Evolutionary conservation across 2,329 filamentous ascomycete genomes (phyloP).

Genomic region (Lachnellula arida): DNA sequence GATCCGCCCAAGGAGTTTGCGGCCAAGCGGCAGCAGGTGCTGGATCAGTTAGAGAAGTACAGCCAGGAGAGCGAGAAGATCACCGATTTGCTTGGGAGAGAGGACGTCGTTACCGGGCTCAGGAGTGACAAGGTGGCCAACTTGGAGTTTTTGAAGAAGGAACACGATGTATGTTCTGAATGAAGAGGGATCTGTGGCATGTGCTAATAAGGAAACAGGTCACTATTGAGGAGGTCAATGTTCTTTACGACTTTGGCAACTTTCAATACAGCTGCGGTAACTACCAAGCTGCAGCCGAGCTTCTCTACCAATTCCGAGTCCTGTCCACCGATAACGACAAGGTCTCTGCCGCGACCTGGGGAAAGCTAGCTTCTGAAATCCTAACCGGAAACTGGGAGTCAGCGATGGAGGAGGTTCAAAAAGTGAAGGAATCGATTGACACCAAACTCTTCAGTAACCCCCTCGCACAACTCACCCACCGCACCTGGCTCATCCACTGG

Average conservation of each 20-base stretch:
- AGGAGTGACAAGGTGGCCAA: constrained; percentile 98
- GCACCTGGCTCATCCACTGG: constrained; percentile 98
- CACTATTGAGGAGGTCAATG: constrained; percentile 91
- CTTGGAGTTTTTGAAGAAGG: constrained; percentile 95
- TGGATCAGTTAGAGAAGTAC: constrained; percentile 75
- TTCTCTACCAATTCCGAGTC: constrained; percentile 96
- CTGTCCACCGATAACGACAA: constrained; percentile 98
- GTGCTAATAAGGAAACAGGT: constrained; percentile 46
- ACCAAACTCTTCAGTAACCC: constrained; percentile 94
- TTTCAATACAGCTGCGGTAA: constrained; percentile 98
- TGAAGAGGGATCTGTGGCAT: not conserved
- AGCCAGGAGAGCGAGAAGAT: constrained; percentile 88
- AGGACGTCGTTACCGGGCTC: constrained; percentile 85
- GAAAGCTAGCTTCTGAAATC: constrained; percentile 95
- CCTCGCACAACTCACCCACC: constrained; percentile 89
- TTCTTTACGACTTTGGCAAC: constrained; percentile 90
- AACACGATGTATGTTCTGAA: constrained; percentile 67
- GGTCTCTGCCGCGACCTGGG: constrained; percentile 93
- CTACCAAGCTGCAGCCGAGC: constrained; percentile 83
- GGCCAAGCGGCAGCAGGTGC: constrained; percentile 83
- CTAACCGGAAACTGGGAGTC: constrained; percentile 92
- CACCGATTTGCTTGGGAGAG: constrained; percentile 76
- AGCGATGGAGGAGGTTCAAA: constrained; percentile 84
- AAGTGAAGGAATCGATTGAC: constrained; percentile 89
- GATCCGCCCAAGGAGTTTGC: constrained; percentile 79